phyloP scores from a whole-genome alignment of 2,329 filamentous ascomycete species.

The Aspergillaceae sp. region DNA sequence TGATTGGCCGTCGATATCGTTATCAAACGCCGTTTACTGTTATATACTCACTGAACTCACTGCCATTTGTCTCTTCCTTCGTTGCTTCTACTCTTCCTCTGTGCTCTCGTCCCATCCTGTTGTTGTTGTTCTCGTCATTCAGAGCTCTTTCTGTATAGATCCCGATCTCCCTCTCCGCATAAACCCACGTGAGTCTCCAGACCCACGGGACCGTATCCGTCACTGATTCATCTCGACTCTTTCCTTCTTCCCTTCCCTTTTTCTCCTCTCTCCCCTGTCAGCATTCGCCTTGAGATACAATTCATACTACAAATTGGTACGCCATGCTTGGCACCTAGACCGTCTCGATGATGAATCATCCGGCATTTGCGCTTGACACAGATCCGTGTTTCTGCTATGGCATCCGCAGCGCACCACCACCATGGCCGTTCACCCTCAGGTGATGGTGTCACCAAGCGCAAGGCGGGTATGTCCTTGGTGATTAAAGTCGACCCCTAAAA shows the following conservation, averaged over 20 bases:
- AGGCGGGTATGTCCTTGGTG: constrained; percentile 23
- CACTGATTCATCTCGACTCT: background rate
- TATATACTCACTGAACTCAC: no score
- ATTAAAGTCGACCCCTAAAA: background rate
- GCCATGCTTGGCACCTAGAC: background rate
- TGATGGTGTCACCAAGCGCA: constrained; percentile 32
- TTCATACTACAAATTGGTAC: no score
- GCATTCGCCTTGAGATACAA: background rate
- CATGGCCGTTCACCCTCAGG: constrained; percentile 22
- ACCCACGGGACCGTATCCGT: background rate
- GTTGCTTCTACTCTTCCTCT: background rate
- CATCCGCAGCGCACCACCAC: constrained; percentile 27
- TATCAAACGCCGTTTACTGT: no score
- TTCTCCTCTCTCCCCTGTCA: background rate
- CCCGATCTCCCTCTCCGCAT: background rate
- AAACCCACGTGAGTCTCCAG: background rate
- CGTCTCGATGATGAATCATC: background rate
- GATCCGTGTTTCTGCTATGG: constrained; percentile 25
- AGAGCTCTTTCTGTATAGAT: no score
- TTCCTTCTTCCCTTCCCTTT: background rate
- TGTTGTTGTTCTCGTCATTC: background rate
- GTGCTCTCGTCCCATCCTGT: background rate
- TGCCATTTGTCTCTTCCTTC: no score
- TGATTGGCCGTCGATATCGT: no score
- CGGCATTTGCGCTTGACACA: background rate